phyloP scores from a whole-genome alignment of 192 early-diverging fungal genomes.

The Coemansia sp. region DNA sequence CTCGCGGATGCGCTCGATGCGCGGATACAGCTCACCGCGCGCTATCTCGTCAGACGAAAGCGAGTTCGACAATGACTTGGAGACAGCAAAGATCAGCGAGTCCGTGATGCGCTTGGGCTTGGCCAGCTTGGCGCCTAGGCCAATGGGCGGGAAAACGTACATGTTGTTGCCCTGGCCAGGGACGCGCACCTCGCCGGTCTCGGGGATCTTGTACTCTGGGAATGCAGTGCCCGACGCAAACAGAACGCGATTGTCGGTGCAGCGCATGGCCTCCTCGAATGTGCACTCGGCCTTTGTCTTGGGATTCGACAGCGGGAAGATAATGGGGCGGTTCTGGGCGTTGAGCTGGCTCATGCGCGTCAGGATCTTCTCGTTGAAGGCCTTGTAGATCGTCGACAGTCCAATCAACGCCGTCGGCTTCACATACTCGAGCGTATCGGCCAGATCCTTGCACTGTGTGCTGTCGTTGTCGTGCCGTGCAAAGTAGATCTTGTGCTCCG shows the following conservation, averaged over 20 bases:
- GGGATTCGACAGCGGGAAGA: constrained; percentile 92
- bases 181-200: constrained; percentile 40
- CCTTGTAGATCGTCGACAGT: constrained; percentile 74
- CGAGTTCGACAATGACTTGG: constrained; percentile 75
- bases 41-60: constrained; percentile 68
- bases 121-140: constrained; percentile 80
- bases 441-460: constrained; percentile 70
- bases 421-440: constrained; percentile 81
- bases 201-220: constrained; percentile 71
- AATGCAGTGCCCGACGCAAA: constrained; percentile 97
- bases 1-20: constrained; percentile 82
- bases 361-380: constrained; percentile 74
- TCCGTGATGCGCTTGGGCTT: constrained; percentile 72
- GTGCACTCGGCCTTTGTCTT: constrained; percentile 91
- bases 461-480: constrained; percentile 83
- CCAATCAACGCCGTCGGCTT: constrained; percentile 91
- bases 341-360: constrained; percentile 74
- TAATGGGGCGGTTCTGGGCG: constrained; percentile 65
- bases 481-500: constrained; percentile 83
- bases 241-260: constrained; percentile 83
- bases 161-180: constrained; percentile 94
- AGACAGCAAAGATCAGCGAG: constrained; percentile 77
- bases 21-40: constrained; percentile 80
- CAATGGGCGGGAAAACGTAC: constrained; percentile 97
- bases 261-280: constrained; percentile 85